A percentile compares a stretch with the other conserved stretches of the same genome.
These are phyloP conservation scores for Melaleuca quinquenervia DNA, from an alignment of 345 rosid species.

Conservation along the genomic window DNA sequence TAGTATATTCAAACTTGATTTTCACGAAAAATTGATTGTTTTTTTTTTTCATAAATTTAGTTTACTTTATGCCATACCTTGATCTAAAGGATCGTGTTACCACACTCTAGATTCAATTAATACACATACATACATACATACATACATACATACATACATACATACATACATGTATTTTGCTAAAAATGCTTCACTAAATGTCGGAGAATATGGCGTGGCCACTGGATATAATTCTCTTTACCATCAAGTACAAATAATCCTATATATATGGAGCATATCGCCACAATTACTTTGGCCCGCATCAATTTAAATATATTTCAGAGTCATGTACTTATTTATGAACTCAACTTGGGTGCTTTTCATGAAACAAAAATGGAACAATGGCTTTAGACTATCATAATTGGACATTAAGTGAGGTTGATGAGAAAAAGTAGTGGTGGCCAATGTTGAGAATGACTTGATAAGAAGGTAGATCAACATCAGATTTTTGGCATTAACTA, in stretches of 20 bases:
- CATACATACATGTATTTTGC: too few relatives aligned
- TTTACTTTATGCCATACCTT: not conserved
- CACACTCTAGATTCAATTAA: too few relatives aligned
- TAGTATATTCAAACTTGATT: not conserved
- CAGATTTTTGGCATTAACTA: not conserved
- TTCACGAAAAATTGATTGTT: not conserved
- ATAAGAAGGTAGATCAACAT: not conserved
- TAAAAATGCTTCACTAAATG: too few relatives aligned
- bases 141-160: too few relatives aligned
- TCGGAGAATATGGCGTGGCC: not conserved
- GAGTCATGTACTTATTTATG: not conserved
- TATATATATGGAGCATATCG: not conserved
- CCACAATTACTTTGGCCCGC: not conserved
- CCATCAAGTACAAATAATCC: not conserved
- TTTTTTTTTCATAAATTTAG: not conserved
- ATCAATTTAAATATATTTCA: not conserved
- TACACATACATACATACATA: too few relatives aligned
- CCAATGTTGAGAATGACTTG: not conserved
- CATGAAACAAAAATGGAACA: not conserved
- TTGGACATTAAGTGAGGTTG: not conserved
- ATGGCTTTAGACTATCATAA: not conserved
- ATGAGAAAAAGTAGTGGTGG: not conserved
- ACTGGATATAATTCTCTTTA: not conserved
- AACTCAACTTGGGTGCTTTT: not conserved
- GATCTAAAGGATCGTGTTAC: not conserved